These are phyloP conservation scores for Serendipita sp. DNA, from an alignment of 768 basidiomycete genomes.

Conservation along the genomic window DNA sequence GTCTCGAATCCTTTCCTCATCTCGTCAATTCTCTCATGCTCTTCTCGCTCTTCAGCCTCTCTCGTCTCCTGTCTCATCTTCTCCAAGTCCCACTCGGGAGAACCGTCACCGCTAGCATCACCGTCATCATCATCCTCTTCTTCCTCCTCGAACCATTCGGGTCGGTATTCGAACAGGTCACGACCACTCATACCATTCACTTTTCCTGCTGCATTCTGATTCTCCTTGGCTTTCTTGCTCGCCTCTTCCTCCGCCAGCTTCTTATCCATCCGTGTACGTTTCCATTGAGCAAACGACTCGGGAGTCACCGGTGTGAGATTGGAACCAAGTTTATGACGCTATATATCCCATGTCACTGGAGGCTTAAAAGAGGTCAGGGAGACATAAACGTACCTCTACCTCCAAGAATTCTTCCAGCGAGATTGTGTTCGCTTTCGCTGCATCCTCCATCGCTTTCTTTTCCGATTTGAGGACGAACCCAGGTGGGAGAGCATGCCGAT, in stretches of 20 bases:
- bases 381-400: slow-evolving; percentile 52
- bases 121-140: slow-evolving; percentile 25
- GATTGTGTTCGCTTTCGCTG: slow-evolving; percentile 75
- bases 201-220: slow-evolving; percentile 75
- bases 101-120: slow-evolving; percentile 17
- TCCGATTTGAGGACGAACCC: slow-evolving; percentile 93
- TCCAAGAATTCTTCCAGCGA: slow-evolving; percentile 95
- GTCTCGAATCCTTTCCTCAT: neutral
- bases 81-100: slow-evolving; percentile 28
- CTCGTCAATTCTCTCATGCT: slow-evolving; percentile 13
- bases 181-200: slow-evolving; percentile 84
- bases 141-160: slow-evolving; percentile 81
- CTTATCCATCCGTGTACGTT: slow-evolving; percentile 88
- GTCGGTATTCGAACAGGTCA: slow-evolving; percentile 94
- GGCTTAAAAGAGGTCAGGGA: neutral
- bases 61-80: slow-evolving; percentile 48
- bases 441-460: slow-evolving; percentile 79
- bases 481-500: slow-evolving; percentile 87
- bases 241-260: slow-evolving; percentile 81
- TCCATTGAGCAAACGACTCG: slow-evolving; percentile 88
- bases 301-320: slow-evolving; percentile 86
- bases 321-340: slow-evolving; percentile 87
- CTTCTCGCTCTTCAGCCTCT: slow-evolving; percentile 26
- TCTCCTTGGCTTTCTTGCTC: slow-evolving; percentile 61
- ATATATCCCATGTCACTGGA: slow-evolving; percentile 1